Evolutionary conservation across 345 rosid genomes (phyloP), one percentile per base, ranked within the genome.

Genomic region (Rhodamnia rubescens): DNA sequence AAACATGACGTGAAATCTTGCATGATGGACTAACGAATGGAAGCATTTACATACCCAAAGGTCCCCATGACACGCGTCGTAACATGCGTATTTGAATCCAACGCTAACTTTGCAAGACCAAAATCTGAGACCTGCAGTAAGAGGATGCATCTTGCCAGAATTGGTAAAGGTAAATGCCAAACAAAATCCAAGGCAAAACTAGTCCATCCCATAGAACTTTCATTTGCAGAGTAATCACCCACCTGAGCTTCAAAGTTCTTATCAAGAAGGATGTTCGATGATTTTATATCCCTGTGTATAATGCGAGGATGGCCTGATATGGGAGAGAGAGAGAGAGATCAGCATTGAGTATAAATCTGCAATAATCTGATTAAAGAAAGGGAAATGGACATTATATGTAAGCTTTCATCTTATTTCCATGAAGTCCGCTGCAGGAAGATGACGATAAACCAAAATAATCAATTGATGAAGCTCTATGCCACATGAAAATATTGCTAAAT

Each of bases 61-160:
- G 99, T 97, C 85, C 99, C 99, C 98, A 97, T 95, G 53, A 97
- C 99, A 44, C 99, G 98, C 40, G 99, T 97, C 20, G 98, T 88
- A 83, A 97, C 93, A 56, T 97, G 99, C 15, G 99, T 97, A 89
- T 93, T 90, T 85, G 97, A 87, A 90, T 96, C 99, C 91, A 95
- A 87, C 1, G 98, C 98, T 90, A 97, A 88, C 89, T 95, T 97
- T 5, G 99, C 99, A 44, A 97, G 96, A 81, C 99, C 99, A 88
- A 97, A 97, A 90, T 97, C 99, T 18, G 99, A 87, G 89, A 97
- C 99, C 99, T 97, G 74, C 52, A 21, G 53, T 81, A 54, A 36
- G 81, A 58, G 83, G 22, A 50, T 40, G 22, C 55, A 29, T 18
- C 16, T 51, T 36, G 83, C 78, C 42, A 64, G 32, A 61, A 64